Conservation (phyloP, 2,329 filamentous ascomycete species). For the Magnaporthales sp. region DNA sequence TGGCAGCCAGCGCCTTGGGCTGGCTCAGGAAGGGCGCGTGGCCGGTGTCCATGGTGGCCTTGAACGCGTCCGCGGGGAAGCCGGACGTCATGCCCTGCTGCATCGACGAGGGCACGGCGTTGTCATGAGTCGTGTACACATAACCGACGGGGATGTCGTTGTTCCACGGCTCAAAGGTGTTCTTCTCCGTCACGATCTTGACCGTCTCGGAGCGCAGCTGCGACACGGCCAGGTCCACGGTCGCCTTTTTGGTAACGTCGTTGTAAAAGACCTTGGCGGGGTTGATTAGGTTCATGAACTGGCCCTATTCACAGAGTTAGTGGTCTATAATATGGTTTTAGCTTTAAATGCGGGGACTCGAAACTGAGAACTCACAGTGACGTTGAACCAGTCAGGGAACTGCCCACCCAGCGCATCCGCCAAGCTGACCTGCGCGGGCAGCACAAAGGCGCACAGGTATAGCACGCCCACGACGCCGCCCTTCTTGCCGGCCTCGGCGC, state of each 20-base stretch:
- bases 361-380: constrained; percentile 3
- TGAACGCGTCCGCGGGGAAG: constrained; percentile 4
- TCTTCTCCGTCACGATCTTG: constrained; percentile 4
- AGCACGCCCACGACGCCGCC: constrained; percentile 8
- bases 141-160: constrained; percentile 6
- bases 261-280: constrained; percentile 7
- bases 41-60: constrained; percentile 24
- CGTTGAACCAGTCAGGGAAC: constrained; percentile 7
- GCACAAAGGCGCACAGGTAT: constrained; percentile 8
- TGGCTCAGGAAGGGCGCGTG: constrained; percentile 41
- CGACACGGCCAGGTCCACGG: constrained; percentile 7
- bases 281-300: constrained; percentile 6
- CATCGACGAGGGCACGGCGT: constrained; percentile 6
- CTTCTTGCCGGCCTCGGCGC: constrained; percentile 1
- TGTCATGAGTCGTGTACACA: constrained; percentile 8
- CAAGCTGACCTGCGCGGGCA: constrained; percentile 6
- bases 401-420: constrained; percentile 6
- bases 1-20: constrained; percentile 26
- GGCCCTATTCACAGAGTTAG: constrained; percentile 4
- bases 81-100: constrained; percentile 6
- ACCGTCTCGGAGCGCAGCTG: constrained; percentile 1
- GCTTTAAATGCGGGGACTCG: no score
- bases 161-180: constrained; percentile 8
- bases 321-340: neutral
- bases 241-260: constrained; percentile 4